Evolutionary conservation across 164 flowering plant genomes (phyloP), one percentile per base, ranked within the genome.

Genomic region (Warburgia ugandensis): DNA sequence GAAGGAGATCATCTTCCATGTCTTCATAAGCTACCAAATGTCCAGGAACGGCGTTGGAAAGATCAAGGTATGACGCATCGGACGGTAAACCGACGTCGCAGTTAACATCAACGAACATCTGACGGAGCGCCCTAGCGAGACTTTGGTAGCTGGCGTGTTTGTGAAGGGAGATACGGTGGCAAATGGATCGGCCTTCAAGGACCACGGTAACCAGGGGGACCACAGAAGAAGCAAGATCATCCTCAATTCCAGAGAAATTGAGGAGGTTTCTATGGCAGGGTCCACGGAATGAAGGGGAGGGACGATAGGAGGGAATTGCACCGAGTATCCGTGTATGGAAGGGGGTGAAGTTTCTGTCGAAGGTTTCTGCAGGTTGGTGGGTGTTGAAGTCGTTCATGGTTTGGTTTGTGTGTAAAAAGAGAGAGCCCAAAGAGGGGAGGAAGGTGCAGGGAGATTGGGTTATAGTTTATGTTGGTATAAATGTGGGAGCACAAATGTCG

Each of bases 1-100:
- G 87, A 52, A 86, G 91, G 12, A 86, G 88, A 58, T 86, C 95
- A 43, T 83, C 77, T 51, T 86, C 95, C 65, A 86, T 68, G 56
- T 86, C 95, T 61, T 86, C 95, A 53, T 83, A 86, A 28, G 95
- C 95, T 31, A 86, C 43, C 51, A 83, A 62, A 43, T 83, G 73
- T 27, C 95, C 95, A 1, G 95, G 95, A 45, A 86, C 47, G 23
- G 91, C 88, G 52, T 81, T 86, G 0, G 83, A 68, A 9, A 86
- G 72, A 51, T 78, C 73, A 45, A 79, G 60, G 28, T 61, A 65
- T 13, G 48, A n/a, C n/a, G n/a, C 7, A 0, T 42, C 16, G 4
- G 46, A 3, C 55, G 19, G 23, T 44, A 25, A 3, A 6, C 13
- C 4, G 1, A 22, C 29, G 17, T 42, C 72, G 11, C 54, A 65